Base-by-base conservation (phyloP, 2,329 filamentous ascomycete genomes). In the Ceratocystis ficicola region DNA sequence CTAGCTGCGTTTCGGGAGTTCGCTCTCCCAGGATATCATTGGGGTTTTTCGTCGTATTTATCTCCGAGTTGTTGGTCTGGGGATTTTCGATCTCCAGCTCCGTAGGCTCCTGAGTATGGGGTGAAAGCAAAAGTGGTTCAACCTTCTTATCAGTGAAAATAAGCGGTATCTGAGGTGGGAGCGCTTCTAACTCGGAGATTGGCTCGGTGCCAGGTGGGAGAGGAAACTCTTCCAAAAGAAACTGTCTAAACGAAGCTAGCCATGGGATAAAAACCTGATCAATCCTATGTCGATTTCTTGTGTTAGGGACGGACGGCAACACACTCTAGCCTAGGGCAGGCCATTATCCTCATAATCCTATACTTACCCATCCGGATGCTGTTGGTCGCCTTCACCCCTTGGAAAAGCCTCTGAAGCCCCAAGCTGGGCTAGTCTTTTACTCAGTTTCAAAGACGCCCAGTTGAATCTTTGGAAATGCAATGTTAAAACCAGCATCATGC, bases 321-420 rank as follows among this genome's bases (percentile, higher is more conserved):
- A 32, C 17, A 44, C 20, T 25, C 20, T 15, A 5, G 55, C 12
- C 22, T n/a, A 59, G 12, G 3, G 36, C 7, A 1, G 30, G 30
- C 30, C 6, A 32, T 32, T 32, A 32, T 7, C 6, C 30, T 5
- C 36, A 15, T 41, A 5, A 15, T 8, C 28, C 20, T 15, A 7
- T n/a, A 77, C 82, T 70, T 77, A 94, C 86, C 93, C 92, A 76
- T 97, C 92, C 30, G 90, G 85, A 77, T 96, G 91, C 73, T 95
- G 90, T 71, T 96, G 92, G 73, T 99, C 94, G 25, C 87, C 91
- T 75, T 99, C 94, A 12, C 90, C 94, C 46, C 86, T 80, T 50
- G 87, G 84, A 71, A 88, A 88, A 69, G 94, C 83, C 61, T 90
- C 83, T 52, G 80, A 80, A 2, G 90, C 94, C 1, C 93, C 93